These are phyloP conservation scores for Claviceps lovelessii DNA, from an alignment of 2,329 filamentous ascomycete species.

Conservation along the genomic window DNA sequence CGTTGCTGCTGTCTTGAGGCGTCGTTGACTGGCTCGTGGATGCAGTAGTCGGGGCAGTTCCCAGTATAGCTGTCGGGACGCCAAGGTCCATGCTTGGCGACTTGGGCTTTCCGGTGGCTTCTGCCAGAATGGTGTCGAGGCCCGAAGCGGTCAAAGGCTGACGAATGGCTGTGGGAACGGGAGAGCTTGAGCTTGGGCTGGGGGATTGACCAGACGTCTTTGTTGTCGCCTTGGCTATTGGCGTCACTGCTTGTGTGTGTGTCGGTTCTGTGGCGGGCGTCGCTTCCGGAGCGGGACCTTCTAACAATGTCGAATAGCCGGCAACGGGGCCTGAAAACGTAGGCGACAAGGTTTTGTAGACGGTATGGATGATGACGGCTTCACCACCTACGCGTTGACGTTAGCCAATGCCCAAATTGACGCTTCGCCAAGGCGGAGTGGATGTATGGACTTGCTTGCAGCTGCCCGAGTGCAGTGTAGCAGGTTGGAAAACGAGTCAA, in stretches of 20 bases:
- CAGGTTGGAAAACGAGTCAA: too few relatives aligned
- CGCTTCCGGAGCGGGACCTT: slow-evolving; percentile 6
- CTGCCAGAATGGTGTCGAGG: slow-evolving; percentile 16
- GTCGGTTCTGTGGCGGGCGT: neutral
- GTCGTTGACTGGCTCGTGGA: slow-evolving; percentile 6
- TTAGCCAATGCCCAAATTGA: neutral
- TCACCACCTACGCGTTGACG: neutral
- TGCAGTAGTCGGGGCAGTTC: slow-evolving; percentile 11
- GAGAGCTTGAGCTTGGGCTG: slow-evolving; percentile 7
- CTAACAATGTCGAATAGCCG: slow-evolving; percentile 25
- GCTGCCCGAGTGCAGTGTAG: too few relatives aligned
- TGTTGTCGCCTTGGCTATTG: slow-evolving; percentile 1
- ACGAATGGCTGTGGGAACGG: slow-evolving; percentile 14
- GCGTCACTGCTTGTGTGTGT: neutral
- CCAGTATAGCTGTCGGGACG: slow-evolving; percentile 9
- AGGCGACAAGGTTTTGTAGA: slow-evolving; percentile 27
- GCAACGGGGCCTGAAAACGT: slow-evolving; percentile 29
- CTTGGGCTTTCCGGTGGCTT: slow-evolving; percentile 14
- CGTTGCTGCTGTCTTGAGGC: slow-evolving; percentile 3
- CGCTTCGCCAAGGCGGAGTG: too few relatives aligned
- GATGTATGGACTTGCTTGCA: too few relatives aligned
- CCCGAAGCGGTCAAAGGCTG: slow-evolving; percentile 12
- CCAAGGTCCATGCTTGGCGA: slow-evolving; percentile 5
- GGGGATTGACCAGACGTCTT: slow-evolving; percentile 2
- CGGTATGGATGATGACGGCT: slow-evolving; percentile 20